These are phyloP conservation scores for Aspergillus persii DNA, from an alignment of 2,329 filamentous ascomycete species.

Conservation along the genomic window DNA sequence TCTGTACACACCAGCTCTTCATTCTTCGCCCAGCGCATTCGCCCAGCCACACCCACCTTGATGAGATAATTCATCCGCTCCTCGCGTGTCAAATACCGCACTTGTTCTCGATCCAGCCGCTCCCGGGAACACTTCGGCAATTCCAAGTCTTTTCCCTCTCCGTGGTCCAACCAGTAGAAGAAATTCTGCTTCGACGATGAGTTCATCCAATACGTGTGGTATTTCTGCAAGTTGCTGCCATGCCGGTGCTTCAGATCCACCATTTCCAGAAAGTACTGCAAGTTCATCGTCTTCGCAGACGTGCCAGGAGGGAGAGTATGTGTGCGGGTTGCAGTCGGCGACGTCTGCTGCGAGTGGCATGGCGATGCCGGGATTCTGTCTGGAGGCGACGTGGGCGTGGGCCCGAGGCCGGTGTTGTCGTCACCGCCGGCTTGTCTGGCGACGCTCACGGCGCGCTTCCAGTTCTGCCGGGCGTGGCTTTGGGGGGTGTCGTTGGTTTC, in stretches of 20 bases:
- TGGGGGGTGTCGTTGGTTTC: conserved; percentile 6
- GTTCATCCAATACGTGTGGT: conserved; percentile 81
- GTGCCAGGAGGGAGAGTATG: conserved; percentile 51
- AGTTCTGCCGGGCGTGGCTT: conserved; percentile 61
- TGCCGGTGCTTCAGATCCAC: conserved; percentile 84
- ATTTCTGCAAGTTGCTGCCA: conserved; percentile 75
- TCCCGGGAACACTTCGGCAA: conserved; percentile 71
- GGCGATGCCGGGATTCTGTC: not conserved
- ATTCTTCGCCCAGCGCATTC: conserved; percentile 85
- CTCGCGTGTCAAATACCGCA: conserved; percentile 79
- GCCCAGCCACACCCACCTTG: conserved; percentile 68
- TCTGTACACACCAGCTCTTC: conserved; percentile 73
- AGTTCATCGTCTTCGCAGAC: conserved; percentile 74
- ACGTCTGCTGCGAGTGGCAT: not conserved
- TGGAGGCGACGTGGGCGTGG: conserved; percentile 11
- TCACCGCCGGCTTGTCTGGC: conserved; percentile 71
- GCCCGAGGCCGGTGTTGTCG: conserved; percentile 50
- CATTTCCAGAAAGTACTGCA: conserved; percentile 85
- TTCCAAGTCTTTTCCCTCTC: conserved; percentile 69
- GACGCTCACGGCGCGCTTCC: conserved; percentile 71
- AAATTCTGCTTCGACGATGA: conserved; percentile 78
- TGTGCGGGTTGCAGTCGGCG: not conserved
- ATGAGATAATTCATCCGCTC: conserved; percentile 81
- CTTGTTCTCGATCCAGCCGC: conserved; percentile 71
- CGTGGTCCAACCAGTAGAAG: conserved; percentile 90